These are phyloP conservation scores for Allomyces macrogynus DNA, from an alignment of 192 early-diverging fungal species.

Conservation along the genomic window DNA sequence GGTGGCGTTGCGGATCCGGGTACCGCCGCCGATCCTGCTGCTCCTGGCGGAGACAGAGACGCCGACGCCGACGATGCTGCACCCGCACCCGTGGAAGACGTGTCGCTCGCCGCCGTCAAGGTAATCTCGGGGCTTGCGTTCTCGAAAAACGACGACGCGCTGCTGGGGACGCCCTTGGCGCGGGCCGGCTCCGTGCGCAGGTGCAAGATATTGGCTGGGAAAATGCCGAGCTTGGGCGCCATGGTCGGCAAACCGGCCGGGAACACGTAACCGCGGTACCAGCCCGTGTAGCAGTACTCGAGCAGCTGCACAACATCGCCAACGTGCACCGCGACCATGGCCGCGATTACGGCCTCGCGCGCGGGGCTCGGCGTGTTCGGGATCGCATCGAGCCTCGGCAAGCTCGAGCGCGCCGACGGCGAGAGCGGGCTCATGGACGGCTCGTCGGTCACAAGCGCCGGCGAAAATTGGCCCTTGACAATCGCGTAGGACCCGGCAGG, in stretches of 20 bases:
- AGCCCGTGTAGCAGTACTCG: not conserved
- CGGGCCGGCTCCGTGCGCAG: no score
- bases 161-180: no score
- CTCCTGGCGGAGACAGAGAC: no score
- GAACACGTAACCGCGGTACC: not conserved
- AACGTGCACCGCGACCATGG: not conserved
- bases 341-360: no score
- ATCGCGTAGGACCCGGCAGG: not conserved
- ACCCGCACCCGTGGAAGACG: no score
- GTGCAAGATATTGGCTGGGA: not conserved
- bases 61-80: no score
- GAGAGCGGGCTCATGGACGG: not conserved
- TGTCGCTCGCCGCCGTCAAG: not conserved
- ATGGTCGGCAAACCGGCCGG: not conserved
- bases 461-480: not conserved
- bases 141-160: no score
- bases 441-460: not conserved
- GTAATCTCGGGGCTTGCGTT: not conserved
- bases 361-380: no score
- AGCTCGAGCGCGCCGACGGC: not conserved
- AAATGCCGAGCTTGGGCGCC: not conserved
- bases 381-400: no score
- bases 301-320: not conserved
- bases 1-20: not conserved
- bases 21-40: no score